Conservation (phyloP, 2,329 filamentous ascomycete species). For the Aaosphaeria arxii region DNA sequence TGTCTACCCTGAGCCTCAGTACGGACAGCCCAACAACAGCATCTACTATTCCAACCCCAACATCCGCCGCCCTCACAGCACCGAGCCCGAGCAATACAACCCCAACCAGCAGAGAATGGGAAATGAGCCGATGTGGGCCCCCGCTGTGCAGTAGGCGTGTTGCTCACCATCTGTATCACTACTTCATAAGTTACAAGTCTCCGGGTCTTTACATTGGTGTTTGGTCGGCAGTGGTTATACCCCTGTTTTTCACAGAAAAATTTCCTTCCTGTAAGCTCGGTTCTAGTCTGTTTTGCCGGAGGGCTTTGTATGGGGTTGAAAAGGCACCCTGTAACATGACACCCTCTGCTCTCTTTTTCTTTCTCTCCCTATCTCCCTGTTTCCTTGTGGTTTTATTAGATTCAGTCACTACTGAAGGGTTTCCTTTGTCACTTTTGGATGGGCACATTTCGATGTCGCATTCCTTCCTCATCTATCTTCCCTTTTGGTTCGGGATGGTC, state of each 20-base stretch:
- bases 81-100: slow-evolving; percentile 57
- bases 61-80: slow-evolving; percentile 71
- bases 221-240: slow-evolving; percentile 38
- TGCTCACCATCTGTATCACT: slow-evolving; percentile 27
- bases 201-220: slow-evolving; percentile 35
- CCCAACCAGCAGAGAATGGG: slow-evolving; percentile 37
- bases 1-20: slow-evolving; percentile 73
- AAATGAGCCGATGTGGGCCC: slow-evolving; percentile 39
- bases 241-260: slow-evolving; percentile 38
- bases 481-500: slow-evolving; percentile 10
- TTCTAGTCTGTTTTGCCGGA: slow-evolving; percentile 24
- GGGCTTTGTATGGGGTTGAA: background rate
- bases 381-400: slow-evolving; percentile 1
- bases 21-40: slow-evolving; percentile 58
- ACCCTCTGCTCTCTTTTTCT: slow-evolving; percentile 1
- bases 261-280: slow-evolving; percentile 17
- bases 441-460: slow-evolving; percentile 24
- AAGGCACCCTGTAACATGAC: background rate
- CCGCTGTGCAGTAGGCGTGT: slow-evolving; percentile 37
- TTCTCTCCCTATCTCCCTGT: too few species aligned
- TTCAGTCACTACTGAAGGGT: slow-evolving; percentile 13
- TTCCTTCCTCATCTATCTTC: slow-evolving; percentile 18
- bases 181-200: slow-evolving; percentile 19
- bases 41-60: slow-evolving; percentile 70
- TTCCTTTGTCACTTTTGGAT: slow-evolving; percentile 18